Conservation (phyloP, 352 stramenopile genomes). For the Globisporangium ultimum region DNA sequence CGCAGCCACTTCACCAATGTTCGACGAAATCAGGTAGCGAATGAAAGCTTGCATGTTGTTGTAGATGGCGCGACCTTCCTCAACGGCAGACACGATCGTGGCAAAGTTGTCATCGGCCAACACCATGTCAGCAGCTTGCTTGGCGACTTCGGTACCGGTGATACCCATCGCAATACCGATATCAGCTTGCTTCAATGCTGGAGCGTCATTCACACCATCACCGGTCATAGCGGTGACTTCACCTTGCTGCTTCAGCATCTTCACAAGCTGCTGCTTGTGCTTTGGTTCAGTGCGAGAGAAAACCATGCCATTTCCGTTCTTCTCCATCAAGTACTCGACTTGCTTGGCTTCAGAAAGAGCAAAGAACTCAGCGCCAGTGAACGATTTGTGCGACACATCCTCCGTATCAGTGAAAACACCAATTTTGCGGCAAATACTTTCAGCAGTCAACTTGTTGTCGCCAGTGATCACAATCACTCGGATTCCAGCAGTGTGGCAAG, state of each 20-base stretch:
- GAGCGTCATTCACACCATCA: slow-evolving; percentile 99
- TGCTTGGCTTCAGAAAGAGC: slow-evolving; percentile 89
- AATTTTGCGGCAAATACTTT: slow-evolving; percentile 97
- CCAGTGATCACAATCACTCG: slow-evolving; percentile 99
- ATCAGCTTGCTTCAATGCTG: slow-evolving; percentile 96
- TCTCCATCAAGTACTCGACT: slow-evolving; percentile 83
- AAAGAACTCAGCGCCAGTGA: slow-evolving; percentile 97
- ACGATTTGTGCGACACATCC: slow-evolving; percentile 89
- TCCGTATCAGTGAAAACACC: slow-evolving; percentile 92
- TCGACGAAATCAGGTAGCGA: slow-evolving; percentile 98
- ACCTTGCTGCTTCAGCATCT: slow-evolving; percentile 93
- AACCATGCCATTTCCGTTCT: slow-evolving; percentile 88
- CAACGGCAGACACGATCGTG: slow-evolving; percentile 94
- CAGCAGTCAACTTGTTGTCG: slow-evolving; percentile 97
- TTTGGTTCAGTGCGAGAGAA: slow-evolving; percentile 97
- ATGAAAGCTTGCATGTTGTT: slow-evolving; percentile 99
- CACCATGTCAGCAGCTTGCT: slow-evolving; percentile 98
- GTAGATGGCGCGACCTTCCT: slow-evolving; percentile 87
- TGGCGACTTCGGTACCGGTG: slow-evolving; percentile 97
- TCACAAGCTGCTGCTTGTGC: slow-evolving; percentile 96
- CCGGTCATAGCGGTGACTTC: slow-evolving; percentile 98
- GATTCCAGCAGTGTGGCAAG: slow-evolving; percentile 95
- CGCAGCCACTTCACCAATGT: slow-evolving; percentile 98
- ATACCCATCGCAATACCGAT: slow-evolving; percentile 99
- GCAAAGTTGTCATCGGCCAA: slow-evolving; percentile 99